Evolutionary conservation across 768 basidiomycete species (phyloP).

Genomic region (Leccinellum rugosiceps): DNA sequence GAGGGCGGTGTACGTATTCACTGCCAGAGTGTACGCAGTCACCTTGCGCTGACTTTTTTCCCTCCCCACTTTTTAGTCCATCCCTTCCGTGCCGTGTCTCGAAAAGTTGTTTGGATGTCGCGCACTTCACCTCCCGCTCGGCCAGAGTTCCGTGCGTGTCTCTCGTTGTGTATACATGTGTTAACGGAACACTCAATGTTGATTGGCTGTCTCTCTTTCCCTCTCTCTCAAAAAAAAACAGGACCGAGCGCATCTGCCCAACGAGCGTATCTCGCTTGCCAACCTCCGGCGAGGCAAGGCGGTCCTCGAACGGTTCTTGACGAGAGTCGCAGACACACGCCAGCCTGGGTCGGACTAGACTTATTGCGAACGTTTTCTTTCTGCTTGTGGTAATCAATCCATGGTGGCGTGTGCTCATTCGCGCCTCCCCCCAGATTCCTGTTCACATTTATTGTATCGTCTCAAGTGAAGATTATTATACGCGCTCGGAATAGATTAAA

Average conservation of each 20-base stretch:
- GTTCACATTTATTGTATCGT: neutral
- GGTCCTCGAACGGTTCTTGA: slow-evolving; percentile 72
- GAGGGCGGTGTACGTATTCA: slow-evolving; percentile 79
- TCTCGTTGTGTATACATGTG: neutral
- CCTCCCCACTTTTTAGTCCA: slow-evolving; percentile 53
- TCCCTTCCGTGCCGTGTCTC: slow-evolving; percentile 90
- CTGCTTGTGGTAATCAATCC: neutral
- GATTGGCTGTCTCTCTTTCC: neutral
- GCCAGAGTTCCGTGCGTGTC: slow-evolving; percentile 74
- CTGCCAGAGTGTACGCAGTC: neutral
- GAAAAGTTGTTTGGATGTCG: slow-evolving; percentile 90
- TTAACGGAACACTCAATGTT: neutral
- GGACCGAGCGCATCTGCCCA: slow-evolving; percentile 92
- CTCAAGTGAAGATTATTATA: neutral
- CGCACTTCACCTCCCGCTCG: slow-evolving; percentile 92
- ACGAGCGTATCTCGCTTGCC: slow-evolving; percentile 84
- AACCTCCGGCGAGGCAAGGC: slow-evolving; percentile 79
- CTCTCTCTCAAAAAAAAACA: slow-evolving; percentile 19
- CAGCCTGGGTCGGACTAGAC: neutral
- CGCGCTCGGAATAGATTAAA: neutral
- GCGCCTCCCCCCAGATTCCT: neutral
- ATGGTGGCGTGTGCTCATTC: neutral
- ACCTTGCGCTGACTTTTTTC: neutral
- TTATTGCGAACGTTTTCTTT: neutral
- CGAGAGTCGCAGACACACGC: slow-evolving; percentile 42